These are phyloP conservation scores for Lumnitzera racemosa DNA, from an alignment of 345 rosid species.

Conservation along the genomic window DNA sequence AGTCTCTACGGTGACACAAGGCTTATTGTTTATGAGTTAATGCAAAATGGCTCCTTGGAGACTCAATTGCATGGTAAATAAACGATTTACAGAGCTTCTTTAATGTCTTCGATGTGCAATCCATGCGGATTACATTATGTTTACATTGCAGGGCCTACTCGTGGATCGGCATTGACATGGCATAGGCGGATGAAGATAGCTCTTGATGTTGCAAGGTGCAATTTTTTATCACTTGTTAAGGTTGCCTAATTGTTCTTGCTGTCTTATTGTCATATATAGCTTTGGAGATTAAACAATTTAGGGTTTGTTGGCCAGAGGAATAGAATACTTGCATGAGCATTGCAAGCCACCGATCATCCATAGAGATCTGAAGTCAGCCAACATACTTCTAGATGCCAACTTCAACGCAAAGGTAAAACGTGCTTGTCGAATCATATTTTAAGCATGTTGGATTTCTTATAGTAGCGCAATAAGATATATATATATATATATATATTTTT, in stretches of 20 bases:
- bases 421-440: neutral
- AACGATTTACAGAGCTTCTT: neutral
- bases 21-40: constrained; percentile 79
- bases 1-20: constrained; percentile 45
- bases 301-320: constrained; percentile 56
- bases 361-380: constrained; percentile 97
- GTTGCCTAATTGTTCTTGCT: neutral
- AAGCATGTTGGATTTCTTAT: constrained; percentile 2
- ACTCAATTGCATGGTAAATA: constrained; percentile 80
- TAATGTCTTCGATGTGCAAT: neutral
- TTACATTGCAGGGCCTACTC: constrained; percentile 50
- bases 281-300: constrained; percentile 4
- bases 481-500: neutral
- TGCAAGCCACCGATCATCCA: constrained; percentile 90
- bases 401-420: constrained; percentile 85
- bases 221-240: constrained; percentile 2
- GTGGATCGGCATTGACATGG: constrained; percentile 75
- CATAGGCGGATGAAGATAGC: constrained; percentile 89
- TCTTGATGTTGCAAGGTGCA: constrained; percentile 79
- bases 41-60: constrained; percentile 87
- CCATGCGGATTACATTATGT: neutral
- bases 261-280: neutral
- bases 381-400: constrained; percentile 75
- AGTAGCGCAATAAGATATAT: constrained; percentile 1
- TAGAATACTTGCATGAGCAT: constrained; percentile 90